These are phyloP conservation scores for Cordyceps sp. DNA, from an alignment of 2,329 filamentous ascomycete genomes.

Conservation along the genomic window DNA sequence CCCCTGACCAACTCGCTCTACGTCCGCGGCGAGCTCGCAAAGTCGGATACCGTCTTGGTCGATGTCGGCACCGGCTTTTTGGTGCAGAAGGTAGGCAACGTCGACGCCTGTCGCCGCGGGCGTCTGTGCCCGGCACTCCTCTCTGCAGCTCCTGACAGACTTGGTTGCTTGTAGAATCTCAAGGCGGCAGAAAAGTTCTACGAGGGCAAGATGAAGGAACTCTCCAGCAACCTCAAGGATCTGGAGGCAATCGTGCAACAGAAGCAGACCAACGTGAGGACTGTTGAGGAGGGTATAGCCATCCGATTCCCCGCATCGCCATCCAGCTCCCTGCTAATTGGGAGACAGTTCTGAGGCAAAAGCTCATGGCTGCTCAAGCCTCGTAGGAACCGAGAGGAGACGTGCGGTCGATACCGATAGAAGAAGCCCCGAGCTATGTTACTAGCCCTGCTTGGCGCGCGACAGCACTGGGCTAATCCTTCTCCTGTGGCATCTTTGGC, in stretches of 20 bases:
- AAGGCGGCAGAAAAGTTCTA: slow-evolving; percentile 40
- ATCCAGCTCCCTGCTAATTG: not conserved
- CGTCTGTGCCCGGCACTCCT: not conserved
- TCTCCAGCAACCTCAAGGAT: slow-evolving; percentile 35
- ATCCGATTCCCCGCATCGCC: not conserved
- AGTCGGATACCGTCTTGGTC: slow-evolving; percentile 64
- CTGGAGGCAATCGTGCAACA: slow-evolving; percentile 39
- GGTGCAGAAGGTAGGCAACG: slow-evolving; percentile 62
- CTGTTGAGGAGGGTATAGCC: slow-evolving; percentile 68
- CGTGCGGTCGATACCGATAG: no score
- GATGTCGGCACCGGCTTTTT: slow-evolving; percentile 91
- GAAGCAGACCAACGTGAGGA: slow-evolving; percentile 71
- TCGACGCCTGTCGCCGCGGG: no score
- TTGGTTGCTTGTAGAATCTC: no score
- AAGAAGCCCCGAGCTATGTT: no score
- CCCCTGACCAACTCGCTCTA: slow-evolving; percentile 91
- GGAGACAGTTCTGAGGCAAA: slow-evolving; percentile 23
- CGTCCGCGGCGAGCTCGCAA: slow-evolving; percentile 65
- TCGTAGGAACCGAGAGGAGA: no score
- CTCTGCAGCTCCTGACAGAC: slow-evolving; percentile 3
- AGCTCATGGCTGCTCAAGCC: slow-evolving; percentile 21
- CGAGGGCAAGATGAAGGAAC: slow-evolving; percentile 35
- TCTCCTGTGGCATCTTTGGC: not conserved
- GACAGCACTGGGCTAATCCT: not conserved
- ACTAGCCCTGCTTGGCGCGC: not conserved